Evolutionary conservation across 371 early-diverging fungal genomes (phyloP).

Genomic region (Mucor circinelloides): DNA sequence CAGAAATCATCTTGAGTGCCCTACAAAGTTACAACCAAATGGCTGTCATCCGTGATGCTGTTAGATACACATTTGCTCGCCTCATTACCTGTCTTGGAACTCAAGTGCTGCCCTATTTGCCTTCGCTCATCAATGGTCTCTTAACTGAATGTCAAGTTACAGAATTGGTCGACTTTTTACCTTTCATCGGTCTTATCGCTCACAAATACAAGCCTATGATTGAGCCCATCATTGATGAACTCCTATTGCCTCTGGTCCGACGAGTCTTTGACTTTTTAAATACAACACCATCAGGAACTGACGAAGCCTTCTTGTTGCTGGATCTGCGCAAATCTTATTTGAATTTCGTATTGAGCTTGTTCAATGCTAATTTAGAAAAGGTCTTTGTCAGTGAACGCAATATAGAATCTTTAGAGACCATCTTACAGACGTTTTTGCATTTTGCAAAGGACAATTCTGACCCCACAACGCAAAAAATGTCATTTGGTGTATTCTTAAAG

Average conservation of each 20-base stretch:
- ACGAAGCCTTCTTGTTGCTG: conserved; percentile 77
- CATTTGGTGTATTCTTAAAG: conserved; percentile 81
- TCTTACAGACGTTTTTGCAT: conserved; percentile 79
- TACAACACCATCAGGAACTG: conserved; percentile 85
- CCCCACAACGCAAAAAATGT: conserved; percentile 76
- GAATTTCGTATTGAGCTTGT: conserved; percentile 78
- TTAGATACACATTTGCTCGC: conserved; percentile 85
- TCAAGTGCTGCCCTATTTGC: conserved; percentile 80
- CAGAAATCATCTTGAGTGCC: conserved; percentile 78
- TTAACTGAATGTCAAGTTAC: conserved; percentile 74
- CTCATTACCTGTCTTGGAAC: conserved; percentile 86
- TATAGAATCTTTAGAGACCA: conserved; percentile 68
- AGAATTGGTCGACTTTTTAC: conserved; percentile 87
- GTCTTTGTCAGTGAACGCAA: conserved; percentile 81
- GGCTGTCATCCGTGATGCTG: conserved; percentile 81
- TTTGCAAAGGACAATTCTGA: conserved; percentile 77
- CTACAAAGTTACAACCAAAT: conserved; percentile 70
- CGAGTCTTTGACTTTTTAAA: conserved; percentile 85
- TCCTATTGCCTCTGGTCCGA: conserved; percentile 81
- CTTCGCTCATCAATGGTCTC: conserved; percentile 78
- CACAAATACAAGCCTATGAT: conserved; percentile 83
- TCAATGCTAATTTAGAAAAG: conserved; percentile 79
- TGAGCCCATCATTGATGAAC: conserved; percentile 67
- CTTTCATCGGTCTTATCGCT: conserved; percentile 81
- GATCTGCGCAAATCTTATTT: conserved; percentile 86